These are phyloP conservation scores for Clonostachys rhizophaga DNA, from an alignment of 2,329 filamentous ascomycete species.

Conservation along the genomic window DNA sequence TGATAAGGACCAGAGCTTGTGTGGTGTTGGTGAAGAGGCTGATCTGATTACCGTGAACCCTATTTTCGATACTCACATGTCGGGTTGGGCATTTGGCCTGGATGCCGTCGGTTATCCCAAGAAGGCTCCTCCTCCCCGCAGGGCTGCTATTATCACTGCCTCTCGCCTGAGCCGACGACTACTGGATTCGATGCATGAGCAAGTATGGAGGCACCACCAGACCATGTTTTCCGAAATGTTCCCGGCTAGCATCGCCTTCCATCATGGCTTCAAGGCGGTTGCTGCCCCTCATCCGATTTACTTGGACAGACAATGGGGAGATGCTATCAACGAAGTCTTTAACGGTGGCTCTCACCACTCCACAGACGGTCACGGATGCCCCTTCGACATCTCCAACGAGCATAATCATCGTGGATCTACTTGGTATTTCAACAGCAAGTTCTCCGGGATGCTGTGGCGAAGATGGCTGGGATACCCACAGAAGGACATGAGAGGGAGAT, in stretches of 20 bases:
- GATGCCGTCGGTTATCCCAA: slow-evolving; percentile 64
- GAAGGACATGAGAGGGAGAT: slow-evolving; percentile 41
- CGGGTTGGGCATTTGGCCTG: slow-evolving; percentile 68
- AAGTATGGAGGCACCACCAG: slow-evolving; percentile 61
- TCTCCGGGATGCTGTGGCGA: slow-evolving; percentile 72
- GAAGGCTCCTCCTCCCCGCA: slow-evolving; percentile 54
- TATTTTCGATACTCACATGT: slow-evolving; percentile 66
- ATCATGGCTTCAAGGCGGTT: slow-evolving; percentile 74
- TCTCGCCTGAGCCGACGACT: slow-evolving; percentile 63
- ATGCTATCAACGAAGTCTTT: slow-evolving; percentile 69
- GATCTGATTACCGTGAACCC: slow-evolving; percentile 77
- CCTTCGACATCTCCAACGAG: slow-evolving; percentile 67
- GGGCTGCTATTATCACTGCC: slow-evolving; percentile 68
- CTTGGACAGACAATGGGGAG: slow-evolving; percentile 69
- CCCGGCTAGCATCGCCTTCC: slow-evolving; percentile 64
- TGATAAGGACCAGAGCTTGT: slow-evolving; percentile 44
- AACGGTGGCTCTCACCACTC: slow-evolving; percentile 69
- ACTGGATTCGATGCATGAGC: slow-evolving; percentile 69
- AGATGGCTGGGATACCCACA: slow-evolving; percentile 67
- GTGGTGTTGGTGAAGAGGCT: slow-evolving; percentile 67
- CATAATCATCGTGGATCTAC: slow-evolving; percentile 78
- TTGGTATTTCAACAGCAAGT: slow-evolving; percentile 82
- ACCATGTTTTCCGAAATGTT: slow-evolving; percentile 81
- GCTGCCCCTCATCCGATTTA: slow-evolving; percentile 80
- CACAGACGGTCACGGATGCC: slow-evolving; percentile 58